Base-by-base conservation (phyloP, 495 filamentous ascomycete genomes). In the Baudoinia panamericana region DNA sequence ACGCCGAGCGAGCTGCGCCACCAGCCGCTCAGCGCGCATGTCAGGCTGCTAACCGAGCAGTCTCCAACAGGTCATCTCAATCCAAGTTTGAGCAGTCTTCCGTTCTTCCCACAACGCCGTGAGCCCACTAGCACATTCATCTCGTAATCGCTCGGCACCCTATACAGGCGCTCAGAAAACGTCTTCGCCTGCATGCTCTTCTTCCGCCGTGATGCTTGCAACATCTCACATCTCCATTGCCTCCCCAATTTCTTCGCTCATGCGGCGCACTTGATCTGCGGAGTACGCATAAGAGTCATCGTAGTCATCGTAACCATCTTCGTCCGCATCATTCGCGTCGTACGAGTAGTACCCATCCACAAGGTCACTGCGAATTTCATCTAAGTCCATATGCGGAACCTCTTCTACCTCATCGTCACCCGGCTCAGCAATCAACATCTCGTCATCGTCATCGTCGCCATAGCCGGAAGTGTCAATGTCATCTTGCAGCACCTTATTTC, bases 401-500 rank as follows among this genome's bases (percentile, higher is more conserved):
- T 45, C n/a, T n/a, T n/a, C 47, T 11, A 39, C 35, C 37, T 41
- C 47, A 24, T 50, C 47, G 27, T 50, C 47, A 2, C 30, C 24
- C 15, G 20, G 20, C 2, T 50, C 46, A 1, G 12, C 28, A n/a
- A 32, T 35, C 10, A 32, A 18, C 35, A 28, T 31, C 5, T 45
- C 47, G 26, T 56, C 47, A 17, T 56, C 54, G 32, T 57, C 56
- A 25, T 54, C 32, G 19, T 58, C 45, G 11, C 51, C 42, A 8
- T 50, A 33, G 1, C 53, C 48, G 26, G 47, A 42, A 6, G 33
- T 39, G 4, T 50, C 52, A 22, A 43, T 24, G 7, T 22, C 66
- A 59, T 11, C 59, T 24, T 30, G 66, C 41, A 62, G 65, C 31
- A 61, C 65, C 12, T 66, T 62, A 38, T 82, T 75, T 2, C 84